A percentile compares a stretch with the other conserved stretches of the same genome.
Evolutionary conservation across 1,139 yeast species (phyloP).

Genomic region (Kazachstania sp.): DNA sequence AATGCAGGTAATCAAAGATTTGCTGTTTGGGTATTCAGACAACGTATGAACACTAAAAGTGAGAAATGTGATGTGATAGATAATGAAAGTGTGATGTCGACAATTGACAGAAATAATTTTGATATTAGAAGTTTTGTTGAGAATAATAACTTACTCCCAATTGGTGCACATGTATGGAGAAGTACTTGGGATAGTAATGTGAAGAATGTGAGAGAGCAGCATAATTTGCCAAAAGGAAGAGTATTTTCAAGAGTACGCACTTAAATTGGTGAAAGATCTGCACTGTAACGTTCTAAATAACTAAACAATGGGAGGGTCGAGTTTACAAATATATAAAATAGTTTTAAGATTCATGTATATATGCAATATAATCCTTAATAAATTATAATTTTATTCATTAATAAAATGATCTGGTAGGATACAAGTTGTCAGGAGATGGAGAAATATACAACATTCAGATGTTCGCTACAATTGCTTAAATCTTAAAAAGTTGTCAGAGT

Average conservation of each 20-base stretch:
- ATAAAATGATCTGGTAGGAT: not conserved
- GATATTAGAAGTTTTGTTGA: slow-evolving; percentile 64
- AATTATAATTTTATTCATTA: not conserved
- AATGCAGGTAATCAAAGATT: slow-evolving; percentile 78
- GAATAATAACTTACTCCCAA: slow-evolving; percentile 49
- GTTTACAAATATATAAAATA: not conserved
- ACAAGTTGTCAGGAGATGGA: too few relatives aligned
- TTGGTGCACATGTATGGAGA: slow-evolving; percentile 94
- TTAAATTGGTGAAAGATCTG: slow-evolving; percentile 9
- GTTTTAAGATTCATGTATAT: slow-evolving; percentile 1
- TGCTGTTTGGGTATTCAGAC: slow-evolving; percentile 87
- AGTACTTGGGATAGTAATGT: slow-evolving; percentile 74
- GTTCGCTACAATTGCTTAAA: too few relatives aligned
- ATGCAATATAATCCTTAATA: not conserved
- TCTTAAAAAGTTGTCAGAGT: too few relatives aligned
- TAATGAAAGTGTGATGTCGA: not conserved
- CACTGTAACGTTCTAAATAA: not conserved
- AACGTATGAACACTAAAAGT: slow-evolving; percentile 29
- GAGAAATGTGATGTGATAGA: not conserved
- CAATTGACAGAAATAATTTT: slow-evolving; percentile 41
- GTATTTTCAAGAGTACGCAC: slow-evolving; percentile 55
- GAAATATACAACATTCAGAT: too few relatives aligned
- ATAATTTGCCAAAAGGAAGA: slow-evolving; percentile 66
- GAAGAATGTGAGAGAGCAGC: slow-evolving; percentile 53
- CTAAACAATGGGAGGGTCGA: not conserved